These are phyloP conservation scores for Paecilomyces niveus DNA, from an alignment of 2,329 filamentous ascomycete genomes.

Conservation along the genomic window DNA sequence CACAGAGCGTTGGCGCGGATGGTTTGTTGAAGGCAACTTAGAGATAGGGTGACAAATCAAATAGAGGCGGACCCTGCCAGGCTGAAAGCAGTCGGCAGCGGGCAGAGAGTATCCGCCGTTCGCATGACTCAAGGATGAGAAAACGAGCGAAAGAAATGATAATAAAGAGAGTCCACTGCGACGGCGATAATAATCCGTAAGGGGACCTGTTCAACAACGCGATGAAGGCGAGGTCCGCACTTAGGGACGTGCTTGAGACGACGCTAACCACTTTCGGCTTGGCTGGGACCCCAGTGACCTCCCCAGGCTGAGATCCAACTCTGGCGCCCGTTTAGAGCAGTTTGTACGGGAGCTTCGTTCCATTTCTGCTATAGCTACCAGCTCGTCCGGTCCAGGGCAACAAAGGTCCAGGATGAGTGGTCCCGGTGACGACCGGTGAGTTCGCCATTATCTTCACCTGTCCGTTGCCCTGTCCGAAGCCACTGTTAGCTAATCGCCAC, in stretches of 20 bases:
- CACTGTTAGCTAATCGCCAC: background rate
- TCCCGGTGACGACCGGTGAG: constrained; percentile 29
- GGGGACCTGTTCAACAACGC: background rate
- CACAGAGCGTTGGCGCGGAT: background rate
- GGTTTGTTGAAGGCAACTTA: background rate
- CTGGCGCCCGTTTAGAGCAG: background rate
- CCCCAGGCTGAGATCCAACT: background rate
- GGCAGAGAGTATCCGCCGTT: background rate
- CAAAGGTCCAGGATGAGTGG: constrained; percentile 26
- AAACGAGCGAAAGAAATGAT: background rate
- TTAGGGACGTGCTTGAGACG: background rate
- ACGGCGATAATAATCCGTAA: background rate
- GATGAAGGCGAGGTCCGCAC: background rate
- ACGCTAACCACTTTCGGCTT: background rate
- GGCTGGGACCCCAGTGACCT: background rate
- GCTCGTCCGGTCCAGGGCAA: background rate
- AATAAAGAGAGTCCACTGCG: background rate
- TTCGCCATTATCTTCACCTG: constrained; percentile 3
- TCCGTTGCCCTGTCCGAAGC: background rate
- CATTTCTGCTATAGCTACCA: constrained; percentile 4
- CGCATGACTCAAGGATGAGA: background rate
- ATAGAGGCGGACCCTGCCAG: background rate
- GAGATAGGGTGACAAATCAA: background rate
- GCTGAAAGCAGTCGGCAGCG: background rate
- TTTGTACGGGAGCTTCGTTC: background rate